Evolutionary conservation across 331 rosid species (phyloP).

Genomic region (Dryas integrifolia): DNA sequence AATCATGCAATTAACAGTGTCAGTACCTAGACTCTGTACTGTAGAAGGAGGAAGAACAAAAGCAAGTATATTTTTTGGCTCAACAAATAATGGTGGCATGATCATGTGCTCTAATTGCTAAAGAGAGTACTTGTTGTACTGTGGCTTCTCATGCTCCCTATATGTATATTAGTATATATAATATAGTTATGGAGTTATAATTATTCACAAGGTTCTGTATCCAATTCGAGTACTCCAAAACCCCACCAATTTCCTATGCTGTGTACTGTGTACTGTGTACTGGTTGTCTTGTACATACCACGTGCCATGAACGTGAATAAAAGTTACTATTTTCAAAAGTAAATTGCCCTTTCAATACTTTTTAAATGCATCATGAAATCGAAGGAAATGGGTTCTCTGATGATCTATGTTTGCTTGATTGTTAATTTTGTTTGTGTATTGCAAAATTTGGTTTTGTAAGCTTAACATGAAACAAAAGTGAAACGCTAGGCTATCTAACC

Average conservation of each 20-base stretch:
- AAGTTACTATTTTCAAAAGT: background rate
- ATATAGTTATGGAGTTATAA: too few species aligned
- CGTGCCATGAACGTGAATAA: slow-evolving; percentile 23
- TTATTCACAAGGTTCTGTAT: background rate
- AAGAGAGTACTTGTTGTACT: too few species aligned
- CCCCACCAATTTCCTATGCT: background rate
- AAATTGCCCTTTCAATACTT: background rate
- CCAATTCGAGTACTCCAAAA: background rate
- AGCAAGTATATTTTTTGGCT: too few species aligned
- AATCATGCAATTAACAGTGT: background rate
- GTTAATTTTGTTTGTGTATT: too few species aligned
- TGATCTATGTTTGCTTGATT: too few species aligned
- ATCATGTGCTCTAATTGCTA: too few species aligned
- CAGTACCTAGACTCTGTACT: too few species aligned
- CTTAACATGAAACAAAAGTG: background rate
- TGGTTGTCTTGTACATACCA: slow-evolving; percentile 8
- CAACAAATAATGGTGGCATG: too few species aligned
- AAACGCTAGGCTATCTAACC: background rate
- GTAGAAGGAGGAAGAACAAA: too few species aligned
- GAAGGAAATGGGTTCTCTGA: too few species aligned
- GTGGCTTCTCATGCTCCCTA: background rate
- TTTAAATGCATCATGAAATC: too few species aligned
- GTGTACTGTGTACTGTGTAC: background rate
- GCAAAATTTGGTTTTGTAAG: background rate
- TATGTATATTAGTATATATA: too few species aligned